These are phyloP conservation scores for Emmonsiellopsis sp. DNA, from an alignment of 2,329 filamentous ascomycete species.

Conservation along the genomic window DNA sequence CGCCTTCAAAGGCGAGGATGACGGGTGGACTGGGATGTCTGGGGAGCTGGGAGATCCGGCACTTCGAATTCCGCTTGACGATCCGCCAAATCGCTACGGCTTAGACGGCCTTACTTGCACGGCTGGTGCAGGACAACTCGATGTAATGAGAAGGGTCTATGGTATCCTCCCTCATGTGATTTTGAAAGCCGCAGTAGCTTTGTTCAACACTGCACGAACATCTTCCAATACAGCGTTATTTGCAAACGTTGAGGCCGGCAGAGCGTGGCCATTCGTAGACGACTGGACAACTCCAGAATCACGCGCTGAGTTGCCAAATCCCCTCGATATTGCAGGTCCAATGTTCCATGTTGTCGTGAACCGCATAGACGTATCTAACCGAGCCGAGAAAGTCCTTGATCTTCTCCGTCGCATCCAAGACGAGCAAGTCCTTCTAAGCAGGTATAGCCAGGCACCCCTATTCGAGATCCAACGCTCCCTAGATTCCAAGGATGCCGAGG, in stretches of 20 bases:
- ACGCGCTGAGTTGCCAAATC: neutral
- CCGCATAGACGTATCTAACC: neutral
- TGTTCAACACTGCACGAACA: constrained; percentile 7
- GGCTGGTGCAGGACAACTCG: neutral
- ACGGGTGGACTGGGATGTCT: neutral
- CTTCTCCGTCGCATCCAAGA: neutral
- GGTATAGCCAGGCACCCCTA: neutral
- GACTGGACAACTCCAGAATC: neutral
- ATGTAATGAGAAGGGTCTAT: neutral
- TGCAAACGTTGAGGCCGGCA: constrained; percentile 4
- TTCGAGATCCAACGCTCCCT: neutral
- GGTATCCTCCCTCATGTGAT: constrained; percentile 2
- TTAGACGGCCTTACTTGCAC: constrained; percentile 3
- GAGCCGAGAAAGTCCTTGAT: neutral
- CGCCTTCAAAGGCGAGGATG: neutral
- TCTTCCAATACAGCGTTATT: constrained; percentile 6
- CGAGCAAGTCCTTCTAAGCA: neutral
- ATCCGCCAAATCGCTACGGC: neutral
- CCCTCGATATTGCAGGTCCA: constrained; percentile 1
- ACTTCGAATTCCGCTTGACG: neutral
- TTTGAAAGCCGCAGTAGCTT: constrained; percentile 8
- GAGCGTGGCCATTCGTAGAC: constrained; percentile 8
- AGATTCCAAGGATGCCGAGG: neutral
- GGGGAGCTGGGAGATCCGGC: neutral
- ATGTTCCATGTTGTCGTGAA: neutral